These are phyloP conservation scores for Acanthamoeba pearcei DNA, from an alignment of 208 protist genomes.

Conservation along the genomic window DNA sequence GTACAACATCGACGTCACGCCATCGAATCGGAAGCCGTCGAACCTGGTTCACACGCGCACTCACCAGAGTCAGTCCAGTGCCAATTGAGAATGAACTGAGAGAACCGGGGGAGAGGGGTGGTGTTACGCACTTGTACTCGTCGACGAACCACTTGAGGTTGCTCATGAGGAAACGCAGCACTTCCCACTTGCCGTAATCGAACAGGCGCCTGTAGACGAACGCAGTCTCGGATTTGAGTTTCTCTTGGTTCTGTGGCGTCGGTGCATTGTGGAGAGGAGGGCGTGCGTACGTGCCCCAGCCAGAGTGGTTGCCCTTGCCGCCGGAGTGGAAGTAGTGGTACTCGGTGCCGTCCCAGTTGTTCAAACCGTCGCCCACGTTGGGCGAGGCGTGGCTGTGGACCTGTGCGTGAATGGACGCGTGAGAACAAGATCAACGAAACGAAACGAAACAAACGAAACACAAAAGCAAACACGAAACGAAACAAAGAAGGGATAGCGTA, in stretches of 20 bases:
- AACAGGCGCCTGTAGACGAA: conserved; percentile 88
- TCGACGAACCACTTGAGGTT: conserved; percentile 89
- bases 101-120: background rate
- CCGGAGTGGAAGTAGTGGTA: conserved; percentile 87
- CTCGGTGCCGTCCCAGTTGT: conserved; percentile 91
- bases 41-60: conserved; percentile 78
- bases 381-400: conserved; percentile 89
- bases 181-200: conserved; percentile 92
- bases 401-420: background rate
- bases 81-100: background rate
- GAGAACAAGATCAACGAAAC: background rate
- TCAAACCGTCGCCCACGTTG: conserved; percentile 93
- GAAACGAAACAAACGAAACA: background rate
- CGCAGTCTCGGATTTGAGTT: background rate
- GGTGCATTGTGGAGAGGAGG: background rate
- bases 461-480: background rate
- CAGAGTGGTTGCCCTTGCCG: conserved; percentile 79
- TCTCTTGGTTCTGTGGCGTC: background rate
- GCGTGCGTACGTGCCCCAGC: conserved; percentile 25
- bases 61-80: background rate
- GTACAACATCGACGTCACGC: conserved; percentile 95
- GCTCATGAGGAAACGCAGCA: conserved; percentile 91
- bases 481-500: conserved; percentile 83
- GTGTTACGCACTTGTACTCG: conserved; percentile 44
- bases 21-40: conserved; percentile 96